Base-by-base conservation (phyloP, 139 green algal genomes). In the Coccomyxa sp. region DNA sequence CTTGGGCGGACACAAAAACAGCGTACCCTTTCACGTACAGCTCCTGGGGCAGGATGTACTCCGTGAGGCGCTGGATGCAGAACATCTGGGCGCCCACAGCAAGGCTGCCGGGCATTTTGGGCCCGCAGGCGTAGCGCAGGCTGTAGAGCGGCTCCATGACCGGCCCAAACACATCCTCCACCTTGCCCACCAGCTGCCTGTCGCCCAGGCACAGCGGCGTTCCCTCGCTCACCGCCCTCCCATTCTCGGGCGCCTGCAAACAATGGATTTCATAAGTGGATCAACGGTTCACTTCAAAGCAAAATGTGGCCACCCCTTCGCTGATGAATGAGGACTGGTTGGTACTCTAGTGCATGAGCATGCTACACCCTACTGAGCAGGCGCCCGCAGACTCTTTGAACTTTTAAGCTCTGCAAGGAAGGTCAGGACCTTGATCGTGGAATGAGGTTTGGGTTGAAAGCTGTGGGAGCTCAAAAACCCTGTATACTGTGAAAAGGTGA, bases 131-230 rank as follows among this genome's bases (percentile, higher is more conserved):
- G 39, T 74, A 80, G 27, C 64, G 64, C 76, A 80, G 38, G 18
- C 54, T 38, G 37, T 90, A 90, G 40, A 90, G 70, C 39, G 83
- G 83, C 39, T 27, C 78, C 22, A 75, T 50, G 39, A 86, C 82
- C 8, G 86, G 86, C 14, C 86, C 86, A 81, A 90, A 90, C 10
- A 90, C 84, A 73, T 90, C 86, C 75, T 90, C 85, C 27, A 90
- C 71, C 24, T 74, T 55, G 12, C 86, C 86, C 6, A 90, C 64
- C 1, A 10, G n/a, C 24, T 55, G 18, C 22, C 39, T 14, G 39
- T 16, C 34, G 64, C 38, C 76, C 58, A 80, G 76, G 64, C 64
- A 75, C 37, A 80, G 76, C 55, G 75, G 64, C 7, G 38, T n/a
- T 8, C 64, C 64, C 64, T 80, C 76, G 29, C 36, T 27, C 38